Percentiles rank a stretch among this genome's conserved stretches.
phyloP scores from a whole-genome alignment of 495 filamentous ascomycete species.

The Aspergillus steynii region DNA sequence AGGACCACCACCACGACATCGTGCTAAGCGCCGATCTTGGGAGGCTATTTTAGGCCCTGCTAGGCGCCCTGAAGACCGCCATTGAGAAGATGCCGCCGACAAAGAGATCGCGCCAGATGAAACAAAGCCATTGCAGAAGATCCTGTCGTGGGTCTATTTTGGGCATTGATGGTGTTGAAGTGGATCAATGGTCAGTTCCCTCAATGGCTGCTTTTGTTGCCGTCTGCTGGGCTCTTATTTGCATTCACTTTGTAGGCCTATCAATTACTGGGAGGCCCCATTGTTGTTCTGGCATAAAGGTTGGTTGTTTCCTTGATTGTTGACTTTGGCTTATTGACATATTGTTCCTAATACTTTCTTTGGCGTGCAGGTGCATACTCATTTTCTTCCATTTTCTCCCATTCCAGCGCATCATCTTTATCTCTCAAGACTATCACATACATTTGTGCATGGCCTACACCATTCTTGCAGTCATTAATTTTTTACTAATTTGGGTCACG shows the following conservation, averaged over 20 bases:
- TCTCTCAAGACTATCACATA: not conserved
- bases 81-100: slow-evolving; percentile 2
- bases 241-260: not conserved
- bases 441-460: not conserved
- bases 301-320: not conserved
- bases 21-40: not conserved
- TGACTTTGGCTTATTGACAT: slow-evolving; percentile 8
- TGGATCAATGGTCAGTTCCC: slow-evolving; percentile 2
- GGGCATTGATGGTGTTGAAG: slow-evolving; percentile 5
- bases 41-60: slow-evolving; percentile 5
- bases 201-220: slow-evolving; percentile 4
- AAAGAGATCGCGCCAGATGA: slow-evolving; percentile 16
- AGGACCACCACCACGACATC: not conserved
- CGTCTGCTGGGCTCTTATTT: not conserved
- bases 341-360: slow-evolving; percentile 6
- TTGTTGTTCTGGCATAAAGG: slow-evolving; percentile 1
- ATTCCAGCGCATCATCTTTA: slow-evolving; percentile 7
- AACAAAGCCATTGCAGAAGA: slow-evolving; percentile 12
- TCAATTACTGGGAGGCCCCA: not conserved
- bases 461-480: not conserved
- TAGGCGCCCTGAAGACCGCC: slow-evolving; percentile 14
- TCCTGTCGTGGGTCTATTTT: slow-evolving; percentile 1
- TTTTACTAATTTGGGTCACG: not conserved
- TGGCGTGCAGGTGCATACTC: slow-evolving; percentile 1
- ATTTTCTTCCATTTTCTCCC: slow-evolving; percentile 8